Conservation (phyloP, 2,329 filamentous ascomycete species). For the Calycina herbarum region DNA sequence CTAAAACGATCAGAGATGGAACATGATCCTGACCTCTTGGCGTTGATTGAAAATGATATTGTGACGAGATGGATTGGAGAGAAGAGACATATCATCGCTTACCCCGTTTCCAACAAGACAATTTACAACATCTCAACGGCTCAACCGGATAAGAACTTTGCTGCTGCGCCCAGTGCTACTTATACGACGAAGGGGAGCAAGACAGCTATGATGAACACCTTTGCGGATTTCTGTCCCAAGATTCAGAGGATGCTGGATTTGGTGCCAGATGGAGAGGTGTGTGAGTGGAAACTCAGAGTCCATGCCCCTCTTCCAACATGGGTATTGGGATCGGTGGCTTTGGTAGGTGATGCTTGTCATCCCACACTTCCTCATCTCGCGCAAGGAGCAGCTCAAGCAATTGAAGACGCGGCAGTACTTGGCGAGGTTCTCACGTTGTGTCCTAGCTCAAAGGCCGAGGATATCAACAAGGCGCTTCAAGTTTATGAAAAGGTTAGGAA, state of each 20-base stretch:
- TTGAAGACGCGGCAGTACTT: constrained; percentile 64
- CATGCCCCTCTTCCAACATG: constrained; percentile 58
- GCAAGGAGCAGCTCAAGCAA: constrained; percentile 67
- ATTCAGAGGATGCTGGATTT: constrained; percentile 59
- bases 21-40: constrained; percentile 64
- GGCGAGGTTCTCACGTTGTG: constrained; percentile 51
- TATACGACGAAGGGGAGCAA: constrained; percentile 66
- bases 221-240: constrained; percentile 59
- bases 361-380: constrained; percentile 67
- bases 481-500: constrained; percentile 59
- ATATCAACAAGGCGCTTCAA: constrained; percentile 50
- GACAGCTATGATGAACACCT: constrained; percentile 60
- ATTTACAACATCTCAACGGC: constrained; percentile 65
- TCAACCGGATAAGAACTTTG: constrained; percentile 62
- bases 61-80: constrained; percentile 77
- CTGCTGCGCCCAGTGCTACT: constrained; percentile 55
- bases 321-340: constrained; percentile 55
- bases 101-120: constrained; percentile 66
- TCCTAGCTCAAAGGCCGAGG: constrained; percentile 39
- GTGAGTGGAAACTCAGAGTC: constrained; percentile 64
- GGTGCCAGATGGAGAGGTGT: constrained; percentile 62
- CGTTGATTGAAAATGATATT: constrained; percentile 64
- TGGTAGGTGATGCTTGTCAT: constrained; percentile 67
- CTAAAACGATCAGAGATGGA: constrained; percentile 66
- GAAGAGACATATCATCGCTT: constrained; percentile 75